Conservation (phyloP, 768 basidiomycete species). For the Psilocybe cyanescens region DNA sequence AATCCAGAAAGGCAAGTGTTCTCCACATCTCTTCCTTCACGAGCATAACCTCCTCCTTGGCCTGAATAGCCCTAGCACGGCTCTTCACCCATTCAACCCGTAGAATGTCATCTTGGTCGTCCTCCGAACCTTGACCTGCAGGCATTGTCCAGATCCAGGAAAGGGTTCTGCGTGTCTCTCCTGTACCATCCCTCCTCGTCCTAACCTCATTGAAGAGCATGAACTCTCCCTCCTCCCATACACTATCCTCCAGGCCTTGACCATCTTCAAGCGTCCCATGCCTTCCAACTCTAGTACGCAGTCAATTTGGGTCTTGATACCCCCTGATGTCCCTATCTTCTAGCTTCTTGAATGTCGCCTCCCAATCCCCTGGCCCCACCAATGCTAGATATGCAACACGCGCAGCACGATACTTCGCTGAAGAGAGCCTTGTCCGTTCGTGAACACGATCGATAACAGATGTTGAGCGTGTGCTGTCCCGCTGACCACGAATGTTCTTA, state of each 20-base stretch:
- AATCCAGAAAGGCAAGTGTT: background rate
- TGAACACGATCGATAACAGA: slow-evolving; percentile 11
- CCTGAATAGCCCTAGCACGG: too few relatives aligned
- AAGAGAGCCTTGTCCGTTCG: background rate
- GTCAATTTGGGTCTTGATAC: slow-evolving; percentile 14
- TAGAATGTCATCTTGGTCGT: background rate
- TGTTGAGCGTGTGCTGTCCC: slow-evolving; percentile 1
- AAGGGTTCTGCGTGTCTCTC: slow-evolving; percentile 14
- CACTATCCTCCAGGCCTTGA: background rate
- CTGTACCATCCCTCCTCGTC: slow-evolving; percentile 11
- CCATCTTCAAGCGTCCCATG: slow-evolving; percentile 24
- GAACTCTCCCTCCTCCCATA: background rate
- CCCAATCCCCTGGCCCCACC: slow-evolving; percentile 13
- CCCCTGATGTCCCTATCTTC: slow-evolving; percentile 14
- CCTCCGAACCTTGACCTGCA: background rate
- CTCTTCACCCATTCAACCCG: too few relatives aligned
- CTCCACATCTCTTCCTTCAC: slow-evolving; percentile 3
- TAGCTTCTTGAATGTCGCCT: slow-evolving; percentile 6
- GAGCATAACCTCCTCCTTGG: too few relatives aligned
- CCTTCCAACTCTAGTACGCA: background rate
- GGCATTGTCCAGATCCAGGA: background rate
- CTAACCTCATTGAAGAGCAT: background rate
- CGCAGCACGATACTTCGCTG: slow-evolving; percentile 9
- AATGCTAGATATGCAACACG: slow-evolving; percentile 12
- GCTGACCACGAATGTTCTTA: slow-evolving; percentile 5